Evolutionary conservation across 805 yeast genomes (phyloP).

Genomic region (Phaffomyces thermotolerans): DNA sequence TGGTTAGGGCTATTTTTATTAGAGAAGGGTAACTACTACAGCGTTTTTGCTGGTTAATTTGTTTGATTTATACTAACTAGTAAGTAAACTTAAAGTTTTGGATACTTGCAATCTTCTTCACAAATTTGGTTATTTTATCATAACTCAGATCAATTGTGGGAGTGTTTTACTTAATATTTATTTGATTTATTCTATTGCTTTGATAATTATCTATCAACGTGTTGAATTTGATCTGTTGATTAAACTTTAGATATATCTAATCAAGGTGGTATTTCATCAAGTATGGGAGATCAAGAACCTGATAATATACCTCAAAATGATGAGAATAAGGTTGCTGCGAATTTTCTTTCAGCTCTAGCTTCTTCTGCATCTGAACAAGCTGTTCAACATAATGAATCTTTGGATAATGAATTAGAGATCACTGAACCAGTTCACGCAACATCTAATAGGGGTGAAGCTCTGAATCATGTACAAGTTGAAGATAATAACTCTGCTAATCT

Average conservation of each 20-base stretch:
- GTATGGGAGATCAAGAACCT: background rate
- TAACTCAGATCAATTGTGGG: background rate
- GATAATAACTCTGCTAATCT: background rate
- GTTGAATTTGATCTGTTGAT: background rate
- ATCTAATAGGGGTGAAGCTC: background rate
- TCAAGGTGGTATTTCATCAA: background rate
- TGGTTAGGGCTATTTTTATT: no score
- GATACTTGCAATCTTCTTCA: background rate
- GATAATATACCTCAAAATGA: background rate
- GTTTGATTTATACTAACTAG: background rate
- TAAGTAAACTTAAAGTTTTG: background rate
- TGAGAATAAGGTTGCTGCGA: background rate
- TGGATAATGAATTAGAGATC: background rate
- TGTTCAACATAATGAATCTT: background rate
- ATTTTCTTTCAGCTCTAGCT: background rate
- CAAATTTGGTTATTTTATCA: background rate
- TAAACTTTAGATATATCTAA: background rate
- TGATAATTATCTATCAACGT: background rate
- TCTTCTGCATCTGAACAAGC: background rate
- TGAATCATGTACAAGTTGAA: background rate
- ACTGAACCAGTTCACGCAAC: background rate
- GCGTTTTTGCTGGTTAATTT: no score
- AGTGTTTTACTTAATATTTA: background rate
- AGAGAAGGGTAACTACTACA: no score
- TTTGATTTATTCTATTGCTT: background rate